Conservation (phyloP, 371 early-diverging fungal species). For the Mortierella sp. region DNA sequence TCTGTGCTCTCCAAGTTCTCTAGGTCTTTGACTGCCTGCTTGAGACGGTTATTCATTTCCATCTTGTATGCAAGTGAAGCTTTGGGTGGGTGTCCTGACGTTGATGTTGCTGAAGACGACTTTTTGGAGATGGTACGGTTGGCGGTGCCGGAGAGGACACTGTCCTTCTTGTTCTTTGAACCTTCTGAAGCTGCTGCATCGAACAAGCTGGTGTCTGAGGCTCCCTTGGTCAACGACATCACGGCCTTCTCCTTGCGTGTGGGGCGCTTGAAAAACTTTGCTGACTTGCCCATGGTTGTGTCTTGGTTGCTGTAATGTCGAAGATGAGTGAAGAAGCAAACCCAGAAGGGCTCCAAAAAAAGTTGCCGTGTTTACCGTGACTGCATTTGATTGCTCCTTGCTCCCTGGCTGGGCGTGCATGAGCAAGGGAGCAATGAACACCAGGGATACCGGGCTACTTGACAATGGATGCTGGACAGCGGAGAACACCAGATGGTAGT, state of each 20-base stretch:
- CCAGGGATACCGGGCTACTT: too few relatives aligned
- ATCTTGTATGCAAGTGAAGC: conserved; percentile 49
- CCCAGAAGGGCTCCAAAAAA: too few relatives aligned
- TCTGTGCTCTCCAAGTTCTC: conserved; percentile 19
- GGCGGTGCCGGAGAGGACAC: conserved; percentile 44
- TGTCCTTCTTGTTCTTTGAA: conserved; percentile 23
- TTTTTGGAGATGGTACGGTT: conserved; percentile 46
- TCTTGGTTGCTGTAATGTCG: background rate
- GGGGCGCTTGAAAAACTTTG: conserved; percentile 71
- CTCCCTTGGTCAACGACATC: conserved; percentile 44
- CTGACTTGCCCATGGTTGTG: conserved; percentile 66
- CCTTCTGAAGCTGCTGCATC: conserved; percentile 10
- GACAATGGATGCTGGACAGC: too few relatives aligned
- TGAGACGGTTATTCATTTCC: conserved; percentile 45
- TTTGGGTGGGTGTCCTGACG: conserved; percentile 36
- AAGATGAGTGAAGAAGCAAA: background rate
- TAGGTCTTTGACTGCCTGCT: conserved; percentile 48
- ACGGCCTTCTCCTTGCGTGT: conserved; percentile 68
- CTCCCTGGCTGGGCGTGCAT: too few relatives aligned
- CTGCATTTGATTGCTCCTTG: too few relatives aligned
- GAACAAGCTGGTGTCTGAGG: conserved; percentile 36
- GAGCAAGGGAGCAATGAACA: too few relatives aligned
- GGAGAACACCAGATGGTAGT: too few relatives aligned
- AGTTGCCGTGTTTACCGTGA: too few relatives aligned
- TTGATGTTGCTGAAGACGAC: conserved; percentile 2